Conservation (phyloP, 1,139 yeast genomes). For the Scheffersomyces stambukii region DNA sequence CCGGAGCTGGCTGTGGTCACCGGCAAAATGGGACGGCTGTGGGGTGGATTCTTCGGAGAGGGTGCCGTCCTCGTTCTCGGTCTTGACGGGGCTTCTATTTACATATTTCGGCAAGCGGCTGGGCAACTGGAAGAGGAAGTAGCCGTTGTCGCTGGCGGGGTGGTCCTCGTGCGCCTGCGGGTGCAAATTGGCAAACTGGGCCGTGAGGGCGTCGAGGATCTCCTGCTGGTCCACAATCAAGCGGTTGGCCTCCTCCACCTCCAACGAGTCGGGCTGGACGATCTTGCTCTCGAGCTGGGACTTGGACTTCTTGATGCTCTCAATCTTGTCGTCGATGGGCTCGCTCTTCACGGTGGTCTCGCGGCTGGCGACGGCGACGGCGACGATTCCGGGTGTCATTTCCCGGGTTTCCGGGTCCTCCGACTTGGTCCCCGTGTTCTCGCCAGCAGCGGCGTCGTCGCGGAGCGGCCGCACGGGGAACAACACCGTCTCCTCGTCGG, state of each 20-base stretch:
- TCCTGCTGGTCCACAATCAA: conserved; percentile 29
- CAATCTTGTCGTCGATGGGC: conserved; percentile 26
- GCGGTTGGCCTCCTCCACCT: conserved; percentile 28
- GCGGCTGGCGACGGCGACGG: conserved; percentile 12
- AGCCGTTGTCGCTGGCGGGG: conserved; percentile 16
- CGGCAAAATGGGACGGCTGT: conserved; percentile 9
- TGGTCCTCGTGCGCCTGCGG: conserved; percentile 10
- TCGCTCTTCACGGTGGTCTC: conserved; percentile 35
- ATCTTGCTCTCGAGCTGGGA: conserved; percentile 28
- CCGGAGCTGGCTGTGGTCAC: conserved; percentile 11
- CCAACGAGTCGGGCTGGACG: conserved; percentile 26
- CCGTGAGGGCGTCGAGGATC: conserved; percentile 25
- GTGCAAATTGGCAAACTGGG: conserved; percentile 20
- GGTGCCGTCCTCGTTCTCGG: conserved; percentile 13
- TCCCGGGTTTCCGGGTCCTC: conserved; percentile 9
- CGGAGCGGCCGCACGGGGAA: conserved; percentile 44
- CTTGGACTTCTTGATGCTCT: conserved; percentile 23
- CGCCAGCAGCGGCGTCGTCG: conserved; percentile 9
- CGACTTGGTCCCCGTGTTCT: conserved; percentile 4
- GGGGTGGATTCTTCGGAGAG: conserved; percentile 4
- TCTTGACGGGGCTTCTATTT: conserved; percentile 11
- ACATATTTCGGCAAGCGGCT: conserved; percentile 56
- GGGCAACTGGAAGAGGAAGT: conserved; percentile 71
- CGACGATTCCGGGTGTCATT: conserved; percentile 9
- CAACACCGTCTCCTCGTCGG: conserved; percentile 41